phyloP scores from a whole-genome alignment of 2,329 filamentous ascomycete genomes.

The Cytospora mali region DNA sequence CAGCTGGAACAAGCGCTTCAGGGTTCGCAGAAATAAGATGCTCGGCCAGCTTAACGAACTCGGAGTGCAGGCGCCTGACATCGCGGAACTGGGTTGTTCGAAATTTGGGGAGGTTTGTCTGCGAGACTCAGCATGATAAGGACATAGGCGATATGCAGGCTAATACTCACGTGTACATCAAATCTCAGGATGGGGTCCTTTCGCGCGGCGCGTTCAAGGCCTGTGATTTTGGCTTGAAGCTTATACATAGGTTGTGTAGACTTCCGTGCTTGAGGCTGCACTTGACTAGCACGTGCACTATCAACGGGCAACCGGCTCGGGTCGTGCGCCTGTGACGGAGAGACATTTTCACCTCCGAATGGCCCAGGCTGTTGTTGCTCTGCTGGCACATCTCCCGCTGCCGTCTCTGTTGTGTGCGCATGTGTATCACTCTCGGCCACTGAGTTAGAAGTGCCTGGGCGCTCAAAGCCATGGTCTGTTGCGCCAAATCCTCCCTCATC shows the following conservation, averaged over 20 bases:
- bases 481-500: constrained; percentile 41
- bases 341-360: constrained; percentile 18
- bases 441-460: constrained; percentile 51
- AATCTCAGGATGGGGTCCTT: constrained; percentile 95
- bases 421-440: constrained; percentile 48
- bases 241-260: constrained; percentile 72
- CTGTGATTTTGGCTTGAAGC: constrained; percentile 92
- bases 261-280: constrained; percentile 56
- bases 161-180: constrained; percentile 83
- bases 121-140: constrained; percentile 22
- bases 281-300: constrained; percentile 33
- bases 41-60: constrained; percentile 94
- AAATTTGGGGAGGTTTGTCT: constrained; percentile 99
- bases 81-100: constrained; percentile 98
- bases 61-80: constrained; percentile 90
- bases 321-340: constrained; percentile 28
- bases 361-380: constrained; percentile 19
- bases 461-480: constrained; percentile 44
- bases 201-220: constrained; percentile 86
- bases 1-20: constrained; percentile 89
- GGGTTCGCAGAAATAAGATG: constrained; percentile 98
- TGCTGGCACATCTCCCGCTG: constrained; percentile 34
- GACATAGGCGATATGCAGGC: neutral
- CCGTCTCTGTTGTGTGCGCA: constrained; percentile 37
- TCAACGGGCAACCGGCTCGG: constrained; percentile 32